These are phyloP conservation scores for Flagelloscypha sp. DNA, from an alignment of 768 basidiomycete species.

Conservation along the genomic window DNA sequence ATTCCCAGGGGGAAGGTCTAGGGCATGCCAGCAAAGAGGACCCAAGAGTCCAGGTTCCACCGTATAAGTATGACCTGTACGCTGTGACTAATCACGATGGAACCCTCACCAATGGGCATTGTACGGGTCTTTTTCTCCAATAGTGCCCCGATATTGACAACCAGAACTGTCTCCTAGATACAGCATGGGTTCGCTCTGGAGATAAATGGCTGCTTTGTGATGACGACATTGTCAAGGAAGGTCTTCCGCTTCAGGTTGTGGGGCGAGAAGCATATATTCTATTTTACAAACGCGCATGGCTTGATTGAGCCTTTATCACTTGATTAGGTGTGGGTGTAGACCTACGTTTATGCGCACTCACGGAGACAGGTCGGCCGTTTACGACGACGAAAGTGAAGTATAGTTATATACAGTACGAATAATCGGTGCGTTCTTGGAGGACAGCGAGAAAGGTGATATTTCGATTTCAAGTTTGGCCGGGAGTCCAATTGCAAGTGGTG, in stretches of 20 bases:
- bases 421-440: no score
- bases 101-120: conserved; percentile 90
- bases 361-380: no score
- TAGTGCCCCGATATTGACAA: background rate
- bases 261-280: conserved; percentile 40
- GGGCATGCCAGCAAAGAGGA: conserved; percentile 47
- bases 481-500: no score
- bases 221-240: conserved; percentile 78
- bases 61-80: conserved; percentile 90
- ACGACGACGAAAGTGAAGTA: no score
- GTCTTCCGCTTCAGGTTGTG: conserved; percentile 37
- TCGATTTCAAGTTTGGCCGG: no score
- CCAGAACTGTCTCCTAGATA: conserved; percentile 46
- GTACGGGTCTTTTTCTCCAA: conserved; percentile 37
- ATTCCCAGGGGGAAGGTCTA: conserved; percentile 13
- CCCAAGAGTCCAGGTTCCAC: conserved; percentile 75
- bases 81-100: conserved; percentile 96
- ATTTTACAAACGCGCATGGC: conserved; percentile 42
- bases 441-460: no score
- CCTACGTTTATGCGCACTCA: no score
- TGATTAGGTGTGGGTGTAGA: no score
- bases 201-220: conserved; percentile 92
- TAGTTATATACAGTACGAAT: no score
- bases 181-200: conserved; percentile 80
- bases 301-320: no score